A percentile compares a stretch with the other conserved stretches of the same genome.
Evolutionary conservation across 306 rosid genomes (phyloP).

Genomic region (Gillenia trifoliata): DNA sequence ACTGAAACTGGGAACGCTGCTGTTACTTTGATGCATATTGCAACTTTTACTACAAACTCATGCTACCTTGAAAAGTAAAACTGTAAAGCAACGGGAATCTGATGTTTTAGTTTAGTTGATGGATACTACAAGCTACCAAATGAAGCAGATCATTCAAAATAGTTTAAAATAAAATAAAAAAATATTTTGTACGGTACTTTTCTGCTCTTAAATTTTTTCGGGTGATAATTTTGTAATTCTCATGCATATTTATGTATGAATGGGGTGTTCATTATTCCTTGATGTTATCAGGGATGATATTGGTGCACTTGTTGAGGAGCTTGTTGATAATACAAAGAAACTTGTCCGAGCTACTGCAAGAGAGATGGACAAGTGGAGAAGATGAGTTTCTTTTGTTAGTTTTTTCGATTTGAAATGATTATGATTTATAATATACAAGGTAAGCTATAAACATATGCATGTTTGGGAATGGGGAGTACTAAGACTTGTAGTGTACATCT

Average conservation of each 20-base stretch:
- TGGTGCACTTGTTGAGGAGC: constrained; percentile 62
- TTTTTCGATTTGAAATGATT: neutral
- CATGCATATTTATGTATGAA: neutral
- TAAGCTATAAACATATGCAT: neutral
- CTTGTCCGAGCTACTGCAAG: constrained; percentile 55
- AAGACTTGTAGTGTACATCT: neutral
- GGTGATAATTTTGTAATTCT: neutral
- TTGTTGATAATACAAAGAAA: constrained; percentile 61
- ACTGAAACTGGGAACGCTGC: neutral
- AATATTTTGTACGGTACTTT: neutral
- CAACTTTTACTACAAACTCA: neutral
- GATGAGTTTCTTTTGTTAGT: constrained; percentile 32
- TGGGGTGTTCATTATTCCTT: neutral
- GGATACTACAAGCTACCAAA: neutral
- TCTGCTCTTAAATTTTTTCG: neutral
- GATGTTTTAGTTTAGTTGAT: neutral
- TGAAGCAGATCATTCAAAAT: neutral
- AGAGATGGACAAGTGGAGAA: constrained; percentile 75
- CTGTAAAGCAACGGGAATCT: neutral
- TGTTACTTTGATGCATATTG: neutral
- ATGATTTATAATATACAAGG: neutral
- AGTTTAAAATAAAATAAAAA: neutral
- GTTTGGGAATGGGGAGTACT: neutral
- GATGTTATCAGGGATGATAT: constrained; percentile 55
- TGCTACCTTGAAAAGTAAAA: neutral